Conservation (phyloP, 2,329 filamentous ascomycete genomes). For the Pseudogymnoascus sp. region DNA sequence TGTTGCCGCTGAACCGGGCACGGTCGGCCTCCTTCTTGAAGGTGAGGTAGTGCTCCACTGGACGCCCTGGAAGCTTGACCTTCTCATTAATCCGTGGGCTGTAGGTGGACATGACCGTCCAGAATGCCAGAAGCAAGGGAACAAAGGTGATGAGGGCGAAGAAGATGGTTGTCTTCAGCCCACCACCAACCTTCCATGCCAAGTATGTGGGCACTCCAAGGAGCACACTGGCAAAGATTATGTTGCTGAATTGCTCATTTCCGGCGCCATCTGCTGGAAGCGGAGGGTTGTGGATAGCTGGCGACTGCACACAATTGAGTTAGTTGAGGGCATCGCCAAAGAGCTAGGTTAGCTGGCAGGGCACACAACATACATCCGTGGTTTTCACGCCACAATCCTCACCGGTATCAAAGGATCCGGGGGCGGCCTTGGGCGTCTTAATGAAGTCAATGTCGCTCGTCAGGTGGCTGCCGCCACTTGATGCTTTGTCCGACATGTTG, state of each 20-base stretch:
- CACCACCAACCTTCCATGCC: conserved; percentile 16
- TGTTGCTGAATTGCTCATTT: conserved; percentile 24
- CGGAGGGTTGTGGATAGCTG: conserved; percentile 23
- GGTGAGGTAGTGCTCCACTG: conserved; percentile 23
- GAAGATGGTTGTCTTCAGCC: conserved; percentile 15
- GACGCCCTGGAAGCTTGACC: conserved; percentile 21
- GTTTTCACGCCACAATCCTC: conserved; percentile 23
- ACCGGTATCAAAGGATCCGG: conserved; percentile 17
- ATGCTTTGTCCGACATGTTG: conserved; percentile 34
- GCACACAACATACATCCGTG: conserved; percentile 19
- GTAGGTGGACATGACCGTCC: conserved; percentile 18
- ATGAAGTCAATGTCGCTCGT: conserved; percentile 21
- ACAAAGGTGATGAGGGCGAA: conserved; percentile 17
- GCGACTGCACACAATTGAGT: conserved; percentile 16
- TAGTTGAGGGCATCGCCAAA: not conserved
- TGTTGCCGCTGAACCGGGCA: conserved; percentile 20
- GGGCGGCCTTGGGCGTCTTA: conserved; percentile 20
- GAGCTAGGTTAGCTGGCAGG: conserved; percentile 5
- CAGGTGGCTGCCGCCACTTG: conserved; percentile 9
- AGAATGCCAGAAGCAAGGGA: conserved; percentile 20
- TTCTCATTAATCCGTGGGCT: conserved; percentile 24
- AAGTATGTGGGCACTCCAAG: conserved; percentile 20
- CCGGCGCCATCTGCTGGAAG: conserved; percentile 19
- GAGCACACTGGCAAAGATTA: conserved; percentile 16
- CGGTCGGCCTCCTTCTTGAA: conserved; percentile 23